Conservation (phyloP, 129 eudicot species). For the Heracleum sosnowskyi region DNA sequence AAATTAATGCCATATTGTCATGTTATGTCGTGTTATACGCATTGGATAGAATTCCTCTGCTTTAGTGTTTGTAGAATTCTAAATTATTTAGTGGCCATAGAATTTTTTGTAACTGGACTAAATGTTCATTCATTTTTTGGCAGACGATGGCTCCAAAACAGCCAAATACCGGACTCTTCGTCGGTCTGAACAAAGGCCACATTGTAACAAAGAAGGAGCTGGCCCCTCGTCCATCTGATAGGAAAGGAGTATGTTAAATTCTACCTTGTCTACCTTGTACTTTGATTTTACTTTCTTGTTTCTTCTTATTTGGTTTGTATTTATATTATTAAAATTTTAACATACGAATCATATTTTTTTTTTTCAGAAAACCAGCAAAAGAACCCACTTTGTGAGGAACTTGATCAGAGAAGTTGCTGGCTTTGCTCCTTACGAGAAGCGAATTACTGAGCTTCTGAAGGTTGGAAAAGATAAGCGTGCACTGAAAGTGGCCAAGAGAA, state of each 20-base stretch:
- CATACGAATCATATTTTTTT: not conserved
- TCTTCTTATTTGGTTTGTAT: not conserved
- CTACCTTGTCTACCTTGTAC: not conserved
- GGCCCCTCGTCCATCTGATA: slow-evolving; percentile 31
- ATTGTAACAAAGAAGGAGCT: slow-evolving; percentile 30
- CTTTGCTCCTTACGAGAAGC: slow-evolving; percentile 20
- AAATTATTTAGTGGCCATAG: not conserved
- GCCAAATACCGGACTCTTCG: slow-evolving; percentile 31
- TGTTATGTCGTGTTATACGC: not conserved
- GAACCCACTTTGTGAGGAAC: slow-evolving; percentile 17
- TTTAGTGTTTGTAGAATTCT: not conserved
- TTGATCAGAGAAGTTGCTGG: slow-evolving; percentile 22
- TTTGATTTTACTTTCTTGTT: not conserved
- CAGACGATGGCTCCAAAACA: slow-evolving; percentile 29
- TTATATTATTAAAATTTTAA: not conserved
- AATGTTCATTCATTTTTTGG: not conserved
- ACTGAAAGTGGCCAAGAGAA: slow-evolving; percentile 20
- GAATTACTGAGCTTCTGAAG: slow-evolving; percentile 21
- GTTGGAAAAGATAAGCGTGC: slow-evolving; percentile 27
- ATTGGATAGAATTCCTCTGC: not conserved
- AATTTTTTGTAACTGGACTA: not conserved
- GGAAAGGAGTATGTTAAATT: slow-evolving; percentile 19
- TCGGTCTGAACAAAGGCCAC: slow-evolving; percentile 32
- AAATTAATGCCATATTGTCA: not conserved
- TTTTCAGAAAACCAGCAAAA: slow-evolving; percentile 24